A percentile compares a stretch with the other conserved stretches of the same genome.
Evolutionary conservation across 140 eudicot genomes (phyloP).

Genomic region (Flaveria floridana): DNA sequence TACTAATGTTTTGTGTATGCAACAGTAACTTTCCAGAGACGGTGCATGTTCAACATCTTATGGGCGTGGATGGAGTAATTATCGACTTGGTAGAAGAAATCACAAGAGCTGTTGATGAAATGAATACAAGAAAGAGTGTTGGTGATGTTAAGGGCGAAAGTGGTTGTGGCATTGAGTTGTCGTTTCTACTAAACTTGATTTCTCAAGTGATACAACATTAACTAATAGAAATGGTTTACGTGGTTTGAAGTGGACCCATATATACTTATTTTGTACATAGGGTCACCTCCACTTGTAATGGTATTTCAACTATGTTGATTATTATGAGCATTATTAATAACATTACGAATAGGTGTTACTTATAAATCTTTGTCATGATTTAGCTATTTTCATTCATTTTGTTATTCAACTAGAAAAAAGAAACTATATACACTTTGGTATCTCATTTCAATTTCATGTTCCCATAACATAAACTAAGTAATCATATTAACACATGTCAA

Average conservation of each 20-base stretch:
- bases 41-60: slow-evolving; percentile 75
- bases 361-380: background rate
- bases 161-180: slow-evolving; percentile 57
- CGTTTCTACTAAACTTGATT: slow-evolving; percentile 78
- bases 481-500: no score
- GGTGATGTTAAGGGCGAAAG: slow-evolving; percentile 31
- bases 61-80: slow-evolving; percentile 89
- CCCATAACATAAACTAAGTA: no score
- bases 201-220: slow-evolving; percentile 66
- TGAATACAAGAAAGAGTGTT: slow-evolving; percentile 37
- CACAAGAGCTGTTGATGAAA: slow-evolving; percentile 51
- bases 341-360: slow-evolving; percentile 20
- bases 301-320: slow-evolving; percentile 13
- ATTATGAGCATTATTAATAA: slow-evolving; percentile 14
- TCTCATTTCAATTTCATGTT: no score
- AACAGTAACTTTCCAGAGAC: slow-evolving; percentile 78
- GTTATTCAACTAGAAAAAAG: no score
- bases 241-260: slow-evolving; percentile 33
- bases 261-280: slow-evolving; percentile 33
- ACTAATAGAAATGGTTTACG: slow-evolving; percentile 28
- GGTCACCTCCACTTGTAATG: slow-evolving; percentile 28
- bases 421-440: no score
- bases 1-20: background rate
- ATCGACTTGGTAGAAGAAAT: slow-evolving; percentile 80
- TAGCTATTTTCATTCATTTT: background rate